Evolutionary conservation across 108 stramenopile genomes (phyloP).

Genomic region (Aureococcus anophagefferens): DNA sequence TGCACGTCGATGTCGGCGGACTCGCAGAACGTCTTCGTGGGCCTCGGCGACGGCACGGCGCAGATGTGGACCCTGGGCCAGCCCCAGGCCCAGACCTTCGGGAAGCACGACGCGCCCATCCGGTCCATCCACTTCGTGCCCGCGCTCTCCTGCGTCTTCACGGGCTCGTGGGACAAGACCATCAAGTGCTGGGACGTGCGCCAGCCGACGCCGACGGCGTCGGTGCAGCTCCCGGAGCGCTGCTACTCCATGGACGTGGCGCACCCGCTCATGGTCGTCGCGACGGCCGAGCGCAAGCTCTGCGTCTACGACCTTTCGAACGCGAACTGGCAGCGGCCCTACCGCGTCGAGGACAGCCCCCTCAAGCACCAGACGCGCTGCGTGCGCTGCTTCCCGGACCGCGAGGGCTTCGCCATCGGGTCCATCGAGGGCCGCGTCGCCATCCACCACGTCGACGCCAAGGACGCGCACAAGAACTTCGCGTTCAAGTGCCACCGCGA

Average conservation of each 20-base stretch:
- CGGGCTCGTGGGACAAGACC: conserved; percentile 60
- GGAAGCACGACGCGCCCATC: conserved; percentile 72
- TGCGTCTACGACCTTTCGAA: conserved; percentile 59
- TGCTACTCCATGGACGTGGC: conserved; percentile 73
- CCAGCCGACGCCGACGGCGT: conserved; percentile 59
- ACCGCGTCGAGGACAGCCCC: conserved; percentile 69
- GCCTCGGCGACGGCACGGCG: conserved; percentile 66
- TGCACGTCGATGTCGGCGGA: conserved; percentile 60
- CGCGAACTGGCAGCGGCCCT: conserved; percentile 38
- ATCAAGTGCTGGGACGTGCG: conserved; percentile 83
- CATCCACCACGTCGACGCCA: conserved; percentile 82
- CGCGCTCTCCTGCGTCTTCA: conserved; percentile 57
- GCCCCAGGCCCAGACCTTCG: conserved; percentile 61
- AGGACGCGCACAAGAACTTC: conserved; percentile 69
- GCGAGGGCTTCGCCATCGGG: conserved; percentile 82
- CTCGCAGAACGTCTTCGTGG: conserved; percentile 64
- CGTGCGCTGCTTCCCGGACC: conserved; percentile 71
- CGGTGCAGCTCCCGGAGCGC: conserved; percentile 65
- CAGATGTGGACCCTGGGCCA: conserved; percentile 76
- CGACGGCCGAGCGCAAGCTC: conserved; percentile 64
- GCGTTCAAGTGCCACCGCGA: conserved; percentile 90
- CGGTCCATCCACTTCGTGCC: conserved; percentile 55
- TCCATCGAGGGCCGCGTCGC: conserved; percentile 92
- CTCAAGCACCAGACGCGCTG: conserved; percentile 78
- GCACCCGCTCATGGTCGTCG: conserved; percentile 68